A percentile compares a stretch with the other conserved stretches of the same genome.
These are phyloP conservation scores for Neocucurbitaria cava DNA, from an alignment of 2,329 filamentous ascomycete species.

Conservation along the genomic window DNA sequence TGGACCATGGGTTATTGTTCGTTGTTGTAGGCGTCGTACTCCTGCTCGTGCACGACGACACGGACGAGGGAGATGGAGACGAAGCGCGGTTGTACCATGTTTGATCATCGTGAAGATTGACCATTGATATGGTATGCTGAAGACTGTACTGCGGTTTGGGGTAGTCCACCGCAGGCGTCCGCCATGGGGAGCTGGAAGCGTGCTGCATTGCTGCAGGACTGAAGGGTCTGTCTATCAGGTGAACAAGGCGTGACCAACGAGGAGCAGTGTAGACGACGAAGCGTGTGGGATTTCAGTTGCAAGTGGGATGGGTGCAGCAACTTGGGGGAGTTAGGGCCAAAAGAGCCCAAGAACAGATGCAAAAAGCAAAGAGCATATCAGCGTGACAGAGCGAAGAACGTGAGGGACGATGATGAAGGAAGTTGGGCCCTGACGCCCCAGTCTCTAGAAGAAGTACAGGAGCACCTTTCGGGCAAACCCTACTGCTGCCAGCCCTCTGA, in stretches of 20 bases:
- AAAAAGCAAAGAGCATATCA: conserved; percentile 43
- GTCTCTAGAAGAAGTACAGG: conserved; percentile 44
- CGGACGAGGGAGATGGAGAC: conserved; percentile 49
- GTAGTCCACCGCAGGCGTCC: conserved; percentile 38
- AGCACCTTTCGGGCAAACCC: conserved; percentile 24
- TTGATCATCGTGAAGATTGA: conserved; percentile 49
- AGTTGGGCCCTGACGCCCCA: conserved; percentile 38
- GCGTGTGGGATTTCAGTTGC: conserved; percentile 21
- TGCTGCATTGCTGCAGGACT: conserved; percentile 44
- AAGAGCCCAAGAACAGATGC: conserved; percentile 25
- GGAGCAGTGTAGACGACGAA: conserved; percentile 22
- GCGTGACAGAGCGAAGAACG: conserved; percentile 29
- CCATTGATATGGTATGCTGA: conserved; percentile 49
- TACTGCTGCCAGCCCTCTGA: conserved; percentile 26
- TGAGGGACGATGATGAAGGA: conserved; percentile 32
- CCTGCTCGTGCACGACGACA: conserved; percentile 47
- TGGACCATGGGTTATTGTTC: conserved; percentile 50
- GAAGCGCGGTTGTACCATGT: conserved; percentile 45
- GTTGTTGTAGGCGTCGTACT: conserved; percentile 46
- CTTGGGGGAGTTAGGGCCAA: conserved; percentile 13
- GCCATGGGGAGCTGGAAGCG: conserved; percentile 45
- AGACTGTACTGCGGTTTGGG: conserved; percentile 45
- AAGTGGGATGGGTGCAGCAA: conserved; percentile 18
- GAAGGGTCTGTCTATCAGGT: conserved; percentile 27
- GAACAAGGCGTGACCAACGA: conserved; percentile 31